Conservation (phyloP, 306 rosid genomes). For the Cicer chorassanicum region DNA sequence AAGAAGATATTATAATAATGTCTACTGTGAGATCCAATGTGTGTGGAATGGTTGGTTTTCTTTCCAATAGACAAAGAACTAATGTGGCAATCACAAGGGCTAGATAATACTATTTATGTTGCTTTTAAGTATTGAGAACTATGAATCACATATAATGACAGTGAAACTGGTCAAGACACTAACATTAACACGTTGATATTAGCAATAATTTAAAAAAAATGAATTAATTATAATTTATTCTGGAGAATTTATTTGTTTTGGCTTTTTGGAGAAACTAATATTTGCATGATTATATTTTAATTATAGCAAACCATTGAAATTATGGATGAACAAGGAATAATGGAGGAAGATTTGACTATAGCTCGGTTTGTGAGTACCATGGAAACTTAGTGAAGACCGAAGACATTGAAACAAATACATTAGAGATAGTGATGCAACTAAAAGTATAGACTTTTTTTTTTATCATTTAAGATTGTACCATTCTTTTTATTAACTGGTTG, state of each 20-base stretch:
- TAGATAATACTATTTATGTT: constrained; percentile 46
- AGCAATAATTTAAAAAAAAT: too few species aligned
- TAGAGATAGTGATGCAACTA: not conserved
- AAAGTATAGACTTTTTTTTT: not conserved
- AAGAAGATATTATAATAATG: constrained; percentile 60
- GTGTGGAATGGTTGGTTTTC: constrained; percentile 59
- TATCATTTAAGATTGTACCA: not conserved
- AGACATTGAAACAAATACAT: too few species aligned
- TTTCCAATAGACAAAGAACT: constrained; percentile 55
- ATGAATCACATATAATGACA: too few species aligned
- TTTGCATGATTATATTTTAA: not conserved
- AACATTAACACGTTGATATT: too few species aligned
- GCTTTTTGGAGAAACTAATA: not conserved
- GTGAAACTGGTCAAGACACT: too few species aligned
- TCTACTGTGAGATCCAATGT: constrained; percentile 55
- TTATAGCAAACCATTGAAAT: not conserved
- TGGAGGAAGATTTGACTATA: not conserved
- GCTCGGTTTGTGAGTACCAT: not conserved
- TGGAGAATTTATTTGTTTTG: too few species aligned
- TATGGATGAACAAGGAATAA: not conserved
- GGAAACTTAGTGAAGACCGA: too few species aligned
- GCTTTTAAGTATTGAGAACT: not conserved
- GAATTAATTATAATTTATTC: too few species aligned
- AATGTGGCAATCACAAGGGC: constrained; percentile 71
- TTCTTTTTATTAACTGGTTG: not conserved